Percentiles rank a stretch among this genome's conserved stretches.
phyloP scores from a whole-genome alignment of 352 stramenopile genomes.

The Pythium phragmitis region DNA sequence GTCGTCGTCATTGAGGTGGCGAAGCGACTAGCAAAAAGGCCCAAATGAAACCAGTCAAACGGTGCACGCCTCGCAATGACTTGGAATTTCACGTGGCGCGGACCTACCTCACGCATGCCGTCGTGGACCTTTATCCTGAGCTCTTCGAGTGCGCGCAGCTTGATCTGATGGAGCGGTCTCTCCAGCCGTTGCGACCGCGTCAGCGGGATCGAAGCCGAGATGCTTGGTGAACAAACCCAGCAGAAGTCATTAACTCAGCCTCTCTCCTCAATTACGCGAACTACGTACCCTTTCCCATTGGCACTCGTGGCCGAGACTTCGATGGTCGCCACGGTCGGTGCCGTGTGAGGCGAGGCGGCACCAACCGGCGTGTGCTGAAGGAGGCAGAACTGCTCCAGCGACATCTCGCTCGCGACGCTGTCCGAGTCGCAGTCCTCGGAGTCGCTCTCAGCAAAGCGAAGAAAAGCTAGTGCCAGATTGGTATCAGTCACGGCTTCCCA shows the following conservation, averaged over 20 bases:
- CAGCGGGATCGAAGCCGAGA: conserved; percentile 20
- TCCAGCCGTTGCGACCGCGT: conserved; percentile 3
- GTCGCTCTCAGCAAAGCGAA: conserved; percentile 28
- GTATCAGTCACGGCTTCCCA: background rate
- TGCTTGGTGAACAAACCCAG: conserved; percentile 12
- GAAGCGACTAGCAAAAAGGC: conserved; percentile 1
- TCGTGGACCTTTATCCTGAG: conserved; percentile 36
- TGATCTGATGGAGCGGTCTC: conserved; percentile 43
- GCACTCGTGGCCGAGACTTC: conserved; percentile 7
- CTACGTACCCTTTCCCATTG: conserved; percentile 10
- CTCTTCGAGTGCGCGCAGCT: conserved; percentile 54
- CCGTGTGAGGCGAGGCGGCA: background rate
- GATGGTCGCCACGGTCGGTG: background rate
- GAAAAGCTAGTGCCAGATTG: conserved; percentile 14
- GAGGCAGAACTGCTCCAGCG: conserved; percentile 14
- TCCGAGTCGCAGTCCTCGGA: conserved; percentile 32
- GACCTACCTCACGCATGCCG: conserved; percentile 18
- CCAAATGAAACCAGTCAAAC: background rate
- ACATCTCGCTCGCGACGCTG: conserved; percentile 15
- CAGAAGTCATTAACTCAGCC: background rate
- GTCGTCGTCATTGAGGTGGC: background rate
- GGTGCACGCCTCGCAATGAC: no score
- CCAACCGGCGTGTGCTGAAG: conserved; percentile 7
- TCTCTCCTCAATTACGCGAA: background rate
- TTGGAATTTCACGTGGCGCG: no score